Base-by-base conservation (phyloP, 1,284 basidiomycete genomes). In the Boletellus sp. region DNA sequence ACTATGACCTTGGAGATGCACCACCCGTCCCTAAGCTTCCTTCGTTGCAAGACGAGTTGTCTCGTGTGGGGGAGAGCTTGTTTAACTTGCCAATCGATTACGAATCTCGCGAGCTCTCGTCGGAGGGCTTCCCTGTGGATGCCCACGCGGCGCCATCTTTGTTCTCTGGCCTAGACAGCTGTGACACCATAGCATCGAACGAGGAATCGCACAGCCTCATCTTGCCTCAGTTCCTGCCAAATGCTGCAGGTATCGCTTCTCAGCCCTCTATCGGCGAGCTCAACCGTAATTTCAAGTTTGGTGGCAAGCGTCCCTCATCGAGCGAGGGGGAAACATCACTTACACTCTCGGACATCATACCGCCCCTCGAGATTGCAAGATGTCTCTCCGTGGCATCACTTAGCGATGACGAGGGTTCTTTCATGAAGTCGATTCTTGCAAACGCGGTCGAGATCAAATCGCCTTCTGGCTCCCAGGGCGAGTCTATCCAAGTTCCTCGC, bases 281-380 rank as follows among this genome's bases (percentile, higher is more conserved):
- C 35, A 81, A 87, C 54, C 73, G 68, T 11, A 73, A 79, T 29
- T 88, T 89, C 75, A 84, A 73, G 58, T 89, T 89, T 52, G 85
- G 87, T 23, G 84, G 84, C 22, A 68, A 70, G 35, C 71, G 73
- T 2, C 66, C 69, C 10, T 38, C 51, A 11, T 11, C 58, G 40
- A 35, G 36, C 42, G 27, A 52, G 53, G 46, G 53, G 46, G 48
- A 50, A 43, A 16, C 46, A 54, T 52, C 53, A 0, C 58, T 84
- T 45, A 85, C 82, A 1, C 67, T 87, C 13, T 80, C 84, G 0
- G 83, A 88, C 52, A 87, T 88, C 62, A 83, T 88, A 36, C 85
- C 86, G 5, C 78, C 84, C 0, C 71, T 74, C 0, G 67, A 74
- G 7, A 72, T 79, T 53, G 73, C 69, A 13, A 71, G 74, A 23